These are phyloP conservation scores for Botrytis cinerea DNA, from an alignment of 2,329 filamentous ascomycete genomes.

Conservation along the genomic window DNA sequence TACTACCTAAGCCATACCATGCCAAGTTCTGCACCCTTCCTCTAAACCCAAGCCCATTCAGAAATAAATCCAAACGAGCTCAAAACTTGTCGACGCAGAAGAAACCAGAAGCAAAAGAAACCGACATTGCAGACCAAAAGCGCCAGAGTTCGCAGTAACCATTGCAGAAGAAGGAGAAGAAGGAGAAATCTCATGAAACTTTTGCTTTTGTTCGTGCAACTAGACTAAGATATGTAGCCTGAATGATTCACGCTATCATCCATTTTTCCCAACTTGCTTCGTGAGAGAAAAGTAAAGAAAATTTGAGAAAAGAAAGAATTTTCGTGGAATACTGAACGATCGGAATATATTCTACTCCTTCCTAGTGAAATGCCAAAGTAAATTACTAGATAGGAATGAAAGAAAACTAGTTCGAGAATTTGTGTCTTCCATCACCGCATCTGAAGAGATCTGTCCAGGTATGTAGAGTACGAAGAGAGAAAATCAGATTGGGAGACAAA, in stretches of 20 bases:
- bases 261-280: not conserved
- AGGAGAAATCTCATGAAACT: not conserved
- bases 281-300: not conserved
- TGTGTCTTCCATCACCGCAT: conserved; percentile 1
- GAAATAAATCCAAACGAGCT: not conserved
- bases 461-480: not conserved
- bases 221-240: not conserved
- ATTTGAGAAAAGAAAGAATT: not conserved
- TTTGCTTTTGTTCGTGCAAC: not conserved
- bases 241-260: not conserved
- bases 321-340: not conserved
- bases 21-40: not conserved
- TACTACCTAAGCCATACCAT: not conserved
- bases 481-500: not conserved
- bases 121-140: no score
- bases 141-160: not conserved
- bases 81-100: not conserved
- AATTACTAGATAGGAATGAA: not conserved
- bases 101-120: not conserved
- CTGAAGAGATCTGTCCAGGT: not conserved
- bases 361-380: not conserved
- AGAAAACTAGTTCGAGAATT: not conserved
- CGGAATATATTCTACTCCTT: not conserved
- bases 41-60: not conserved
- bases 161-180: not conserved